phyloP scores from a whole-genome alignment of 176 grass and related monocot genomes.

The Thinopyrum elongatum region DNA sequence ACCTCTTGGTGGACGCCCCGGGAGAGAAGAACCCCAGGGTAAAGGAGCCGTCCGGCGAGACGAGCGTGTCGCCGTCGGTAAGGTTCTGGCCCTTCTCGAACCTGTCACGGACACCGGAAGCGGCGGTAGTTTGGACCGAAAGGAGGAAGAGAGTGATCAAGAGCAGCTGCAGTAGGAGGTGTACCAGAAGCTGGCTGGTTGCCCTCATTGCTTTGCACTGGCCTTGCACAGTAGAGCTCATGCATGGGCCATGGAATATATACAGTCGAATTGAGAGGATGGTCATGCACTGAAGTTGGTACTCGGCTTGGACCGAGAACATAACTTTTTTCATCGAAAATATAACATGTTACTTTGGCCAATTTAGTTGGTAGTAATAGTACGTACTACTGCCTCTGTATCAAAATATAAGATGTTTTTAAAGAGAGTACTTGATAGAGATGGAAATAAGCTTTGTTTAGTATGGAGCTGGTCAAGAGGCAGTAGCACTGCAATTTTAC shows the following conservation, averaged over 20 bases:
- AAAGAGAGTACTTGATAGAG: too few relatives aligned
- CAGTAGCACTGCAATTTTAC: too few relatives aligned
- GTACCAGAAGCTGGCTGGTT: background rate
- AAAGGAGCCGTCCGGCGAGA: conserved; percentile 2
- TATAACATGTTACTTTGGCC: background rate
- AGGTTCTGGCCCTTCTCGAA: background rate
- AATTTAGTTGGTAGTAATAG: too few relatives aligned
- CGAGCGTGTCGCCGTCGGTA: conserved; percentile 17
- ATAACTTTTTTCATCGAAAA: background rate
- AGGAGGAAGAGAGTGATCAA: background rate
- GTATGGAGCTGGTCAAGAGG: too few relatives aligned
- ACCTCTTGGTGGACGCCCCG: background rate
- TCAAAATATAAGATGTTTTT: too few relatives aligned
- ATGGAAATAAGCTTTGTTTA: too few relatives aligned
- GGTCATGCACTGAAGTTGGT: background rate
- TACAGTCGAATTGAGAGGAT: background rate
- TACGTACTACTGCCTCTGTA: too few relatives aligned
- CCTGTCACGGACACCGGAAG: background rate
- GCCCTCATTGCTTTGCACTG: background rate
- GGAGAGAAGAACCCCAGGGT: conserved; percentile 31
- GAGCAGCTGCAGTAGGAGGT: background rate
- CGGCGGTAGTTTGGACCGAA: background rate
- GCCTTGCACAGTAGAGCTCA: background rate
- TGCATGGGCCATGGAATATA: background rate
- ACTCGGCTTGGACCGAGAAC: background rate